phyloP scores from a whole-genome alignment of 306 rosid species.

The Glycine latifolia region DNA sequence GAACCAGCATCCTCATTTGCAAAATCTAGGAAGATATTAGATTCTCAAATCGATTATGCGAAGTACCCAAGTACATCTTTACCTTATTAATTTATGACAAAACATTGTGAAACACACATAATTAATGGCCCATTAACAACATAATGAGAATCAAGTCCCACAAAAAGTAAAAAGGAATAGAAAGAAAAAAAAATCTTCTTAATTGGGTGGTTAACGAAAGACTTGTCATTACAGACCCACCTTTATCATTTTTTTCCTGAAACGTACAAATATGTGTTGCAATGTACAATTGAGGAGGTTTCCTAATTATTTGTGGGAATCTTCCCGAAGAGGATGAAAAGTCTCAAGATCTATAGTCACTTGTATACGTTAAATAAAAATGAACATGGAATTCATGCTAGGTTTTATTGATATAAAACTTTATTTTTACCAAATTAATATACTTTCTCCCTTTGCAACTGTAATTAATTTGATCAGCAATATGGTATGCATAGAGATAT shows the following conservation, averaged over 20 bases:
- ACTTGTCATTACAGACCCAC: conserved; percentile 32
- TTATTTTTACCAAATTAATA: not conserved
- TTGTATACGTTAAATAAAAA: not conserved
- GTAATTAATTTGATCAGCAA: not conserved
- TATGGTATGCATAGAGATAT: not conserved
- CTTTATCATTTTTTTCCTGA: not conserved
- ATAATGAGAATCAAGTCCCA: conserved; percentile 36
- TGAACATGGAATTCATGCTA: not conserved
- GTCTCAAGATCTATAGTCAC: not conserved
- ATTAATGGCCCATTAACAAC: conserved; percentile 27
- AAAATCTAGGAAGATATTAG: conserved; percentile 56
- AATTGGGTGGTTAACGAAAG: conserved; percentile 24
- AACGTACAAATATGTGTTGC: too few species aligned
- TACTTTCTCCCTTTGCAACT: conserved; percentile 1
- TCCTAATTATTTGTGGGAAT: conserved; percentile 26
- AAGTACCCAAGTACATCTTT: conserved; percentile 48
- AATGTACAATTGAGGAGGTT: conserved; percentile 9
- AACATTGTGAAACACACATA: conserved; percentile 16
- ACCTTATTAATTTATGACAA: conserved; percentile 29
- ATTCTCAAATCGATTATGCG: conserved; percentile 50
- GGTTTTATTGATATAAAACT: not conserved
- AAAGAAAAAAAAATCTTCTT: not conserved
- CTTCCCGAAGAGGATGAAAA: not conserved
- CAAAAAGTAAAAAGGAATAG: conserved; percentile 35
- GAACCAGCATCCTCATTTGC: conserved; percentile 47